Conservation (phyloP, 2,329 filamentous ascomycete species). For the Monosporascus ibericus region DNA sequence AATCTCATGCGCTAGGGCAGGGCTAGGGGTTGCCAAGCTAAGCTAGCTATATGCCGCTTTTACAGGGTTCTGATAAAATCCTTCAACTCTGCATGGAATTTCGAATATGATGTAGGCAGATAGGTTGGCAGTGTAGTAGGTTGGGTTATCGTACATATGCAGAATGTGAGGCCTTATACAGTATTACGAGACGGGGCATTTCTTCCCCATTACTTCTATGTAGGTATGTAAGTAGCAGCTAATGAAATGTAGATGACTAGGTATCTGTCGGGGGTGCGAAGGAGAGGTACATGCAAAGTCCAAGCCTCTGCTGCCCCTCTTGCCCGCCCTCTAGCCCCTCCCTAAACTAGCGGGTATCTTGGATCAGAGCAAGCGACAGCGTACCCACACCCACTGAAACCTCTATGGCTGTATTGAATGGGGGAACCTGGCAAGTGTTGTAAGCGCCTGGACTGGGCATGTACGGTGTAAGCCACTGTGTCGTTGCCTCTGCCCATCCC, state of each 20-base stretch:
- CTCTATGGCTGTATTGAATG: background rate
- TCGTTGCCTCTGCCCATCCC: background rate
- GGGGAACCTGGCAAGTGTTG: background rate
- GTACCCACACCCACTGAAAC: background rate
- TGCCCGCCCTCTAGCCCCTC: background rate
- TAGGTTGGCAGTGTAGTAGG: too few relatives aligned
- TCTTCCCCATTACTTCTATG: background rate
- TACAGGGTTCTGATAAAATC: too few relatives aligned
- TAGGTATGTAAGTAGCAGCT: background rate
- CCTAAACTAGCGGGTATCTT: background rate
- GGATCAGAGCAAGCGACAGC: background rate
- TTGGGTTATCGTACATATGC: background rate
- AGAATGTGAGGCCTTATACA: background rate
- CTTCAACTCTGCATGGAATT: too few relatives aligned
- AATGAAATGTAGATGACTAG: background rate
- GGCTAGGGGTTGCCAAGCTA: too few relatives aligned
- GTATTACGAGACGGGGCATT: background rate
- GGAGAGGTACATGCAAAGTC: background rate
- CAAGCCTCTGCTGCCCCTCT: background rate
- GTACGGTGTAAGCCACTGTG: background rate
- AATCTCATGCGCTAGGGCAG: too few relatives aligned
- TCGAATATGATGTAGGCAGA: too few relatives aligned
- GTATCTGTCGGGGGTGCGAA: too few relatives aligned
- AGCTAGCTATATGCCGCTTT: too few relatives aligned
- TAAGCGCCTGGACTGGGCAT: too few relatives aligned